Evolutionary conservation across 345 rosid species (phyloP), one percentile per base, ranked within the genome.

Genomic region (Rubroshorea leprosula): DNA sequence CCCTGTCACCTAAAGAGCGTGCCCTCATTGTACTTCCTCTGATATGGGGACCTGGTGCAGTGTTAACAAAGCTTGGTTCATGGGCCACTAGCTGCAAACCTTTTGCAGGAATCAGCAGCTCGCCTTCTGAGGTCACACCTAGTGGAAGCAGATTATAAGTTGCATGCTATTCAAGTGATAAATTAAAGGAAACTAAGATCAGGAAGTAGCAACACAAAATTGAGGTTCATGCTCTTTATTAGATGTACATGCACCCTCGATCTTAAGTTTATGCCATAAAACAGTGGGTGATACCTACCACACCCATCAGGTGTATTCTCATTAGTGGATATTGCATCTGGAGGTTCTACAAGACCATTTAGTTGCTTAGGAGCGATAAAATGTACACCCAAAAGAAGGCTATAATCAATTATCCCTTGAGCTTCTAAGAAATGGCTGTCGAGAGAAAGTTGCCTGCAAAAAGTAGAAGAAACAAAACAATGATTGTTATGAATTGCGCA

Each of bases 361-460:
- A 89, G 76, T 49, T 79, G 89, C 49, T 75, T 82, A 18, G 96
- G 96, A 21, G 89, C 96, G 78, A 88, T 82, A 68, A 89, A 89
- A 74, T 89, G 94, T 60, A 89, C 58, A 43, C 96, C 96, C 72
- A 89, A 57, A 58, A 89, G 72, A 68, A 89, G 94, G 74, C 96
- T 89, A 61, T 89, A 89, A 70, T 89, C 96, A 54, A 89, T 86
- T 60, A 89, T 83, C 17, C 80, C 79, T 59, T 85, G 89, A 65
- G 96, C 86, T 74, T 86, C 88, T 74, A 89, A 68, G 72, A 89
- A 89, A 45, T 16, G 61, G 79, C 94, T 82, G 75, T 89, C 96
- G 23, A 82, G 51, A 50, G 74, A 45, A 54, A 89, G 78, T 69
- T 89, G 96, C 68, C 96, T 86, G 89, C 74, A 72, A 56, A 47